Evolutionary conservation across 140 eudicot genomes (phyloP).

Genomic region (Senecio squalidus): DNA sequence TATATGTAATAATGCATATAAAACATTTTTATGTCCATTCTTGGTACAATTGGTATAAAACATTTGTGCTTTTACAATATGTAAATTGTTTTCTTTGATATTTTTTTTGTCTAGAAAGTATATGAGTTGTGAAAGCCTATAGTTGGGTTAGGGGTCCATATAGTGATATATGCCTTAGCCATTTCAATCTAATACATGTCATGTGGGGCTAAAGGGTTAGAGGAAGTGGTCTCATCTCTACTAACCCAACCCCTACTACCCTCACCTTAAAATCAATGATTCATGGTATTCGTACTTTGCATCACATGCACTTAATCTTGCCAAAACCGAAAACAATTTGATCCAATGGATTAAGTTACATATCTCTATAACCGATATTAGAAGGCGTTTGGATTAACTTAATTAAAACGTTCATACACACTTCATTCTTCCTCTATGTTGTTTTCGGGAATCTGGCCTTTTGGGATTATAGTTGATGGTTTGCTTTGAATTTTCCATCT

Average conservation of each 20-base stretch:
- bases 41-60: too few species aligned
- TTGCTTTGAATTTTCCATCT: too few species aligned
- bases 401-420: background rate
- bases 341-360: background rate
- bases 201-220: constrained; percentile 33
- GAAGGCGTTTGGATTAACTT: too few species aligned
- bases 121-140: constrained; percentile 3
- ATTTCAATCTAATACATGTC: constrained; percentile 36
- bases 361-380: background rate
- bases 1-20: too few species aligned
- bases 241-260: constrained; percentile 20
- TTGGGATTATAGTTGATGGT: too few species aligned
- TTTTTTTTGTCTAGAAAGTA: background rate
- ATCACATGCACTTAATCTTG: constrained; percentile 17
- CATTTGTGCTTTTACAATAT: background rate
- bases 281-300: constrained; percentile 16
- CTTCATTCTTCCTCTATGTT: too few species aligned
- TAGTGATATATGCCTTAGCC: constrained; percentile 29
- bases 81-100: background rate
- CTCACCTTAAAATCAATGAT: constrained; percentile 16
- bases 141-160: constrained; percentile 23
- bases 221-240: constrained; percentile 32
- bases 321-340: background rate
- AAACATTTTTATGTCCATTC: too few species aligned
- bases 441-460: too few species aligned